phyloP scores from a whole-genome alignment of 2,329 filamentous ascomycete species.

The Mycosphaerella sp. region DNA sequence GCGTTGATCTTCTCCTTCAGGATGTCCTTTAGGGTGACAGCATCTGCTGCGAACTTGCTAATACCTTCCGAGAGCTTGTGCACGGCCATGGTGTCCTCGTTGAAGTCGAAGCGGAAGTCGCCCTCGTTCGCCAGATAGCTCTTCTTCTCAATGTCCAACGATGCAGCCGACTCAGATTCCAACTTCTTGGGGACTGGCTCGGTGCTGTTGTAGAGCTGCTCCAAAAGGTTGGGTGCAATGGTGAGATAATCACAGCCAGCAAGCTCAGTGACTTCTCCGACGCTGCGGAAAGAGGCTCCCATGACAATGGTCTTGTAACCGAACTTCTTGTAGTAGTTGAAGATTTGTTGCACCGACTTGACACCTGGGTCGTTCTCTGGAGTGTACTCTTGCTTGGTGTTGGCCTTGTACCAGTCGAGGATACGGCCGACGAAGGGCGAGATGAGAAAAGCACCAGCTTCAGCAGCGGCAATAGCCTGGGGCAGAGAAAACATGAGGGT shows the following conservation, averaged over 20 bases:
- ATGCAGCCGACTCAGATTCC: constrained; percentile 58
- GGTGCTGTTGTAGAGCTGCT: constrained; percentile 83
- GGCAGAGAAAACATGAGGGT: constrained; percentile 96
- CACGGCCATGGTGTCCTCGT: constrained; percentile 98
- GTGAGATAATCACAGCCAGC: constrained; percentile 98
- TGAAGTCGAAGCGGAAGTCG: constrained; percentile 96
- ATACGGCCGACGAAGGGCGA: constrained; percentile 99
- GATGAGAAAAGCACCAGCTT: constrained; percentile 95
- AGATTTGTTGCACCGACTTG: constrained; percentile 86
- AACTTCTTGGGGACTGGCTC: constrained; percentile 89
- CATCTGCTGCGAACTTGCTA: constrained; percentile 97
- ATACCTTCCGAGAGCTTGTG: constrained; percentile 99
- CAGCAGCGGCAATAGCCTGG: constrained; percentile 92
- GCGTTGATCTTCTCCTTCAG: constrained; percentile 72
- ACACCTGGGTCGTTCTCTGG: constrained; percentile 93
- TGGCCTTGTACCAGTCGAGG: constrained; percentile 98
- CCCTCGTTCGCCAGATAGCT: constrained; percentile 85
- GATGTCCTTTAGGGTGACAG: constrained; percentile 86
- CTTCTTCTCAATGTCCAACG: constrained; percentile 78
- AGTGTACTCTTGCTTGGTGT: constrained; percentile 86
- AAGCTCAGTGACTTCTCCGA: constrained; percentile 94
- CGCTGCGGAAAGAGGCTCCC: constrained; percentile 97
- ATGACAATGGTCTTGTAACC: constrained; percentile 99
- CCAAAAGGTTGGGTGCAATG: constrained; percentile 91
- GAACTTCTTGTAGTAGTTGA: constrained; percentile 99